phyloP scores from a whole-genome alignment of 2,329 filamentous ascomycete species.

The Ophiostoma montium region DNA sequence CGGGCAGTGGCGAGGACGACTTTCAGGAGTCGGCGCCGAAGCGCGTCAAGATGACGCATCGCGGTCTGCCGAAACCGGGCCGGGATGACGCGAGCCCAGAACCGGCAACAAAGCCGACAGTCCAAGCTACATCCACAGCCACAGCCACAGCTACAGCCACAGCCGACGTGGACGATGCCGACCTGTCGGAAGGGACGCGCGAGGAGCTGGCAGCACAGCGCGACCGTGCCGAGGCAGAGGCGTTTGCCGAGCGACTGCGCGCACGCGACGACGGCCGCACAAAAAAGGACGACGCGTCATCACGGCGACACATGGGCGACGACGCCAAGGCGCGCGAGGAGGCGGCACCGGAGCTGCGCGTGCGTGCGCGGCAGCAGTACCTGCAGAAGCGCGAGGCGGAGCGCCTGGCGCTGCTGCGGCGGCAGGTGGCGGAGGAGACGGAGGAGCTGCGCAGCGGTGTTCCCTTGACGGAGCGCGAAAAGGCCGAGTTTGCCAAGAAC shows the following conservation, averaged over 20 bases:
- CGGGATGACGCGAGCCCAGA: constrained; percentile 16
- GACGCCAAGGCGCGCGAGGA: constrained; percentile 53
- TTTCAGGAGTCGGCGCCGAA: constrained; percentile 59
- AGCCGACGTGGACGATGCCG: constrained; percentile 24
- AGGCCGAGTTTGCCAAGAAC: constrained; percentile 79
- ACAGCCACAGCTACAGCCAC: neutral
- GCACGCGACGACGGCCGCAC: constrained; percentile 57
- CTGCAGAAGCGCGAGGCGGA: constrained; percentile 85
- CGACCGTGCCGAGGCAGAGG: constrained; percentile 63
- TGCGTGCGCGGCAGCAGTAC: constrained; percentile 82
- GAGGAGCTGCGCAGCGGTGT: constrained; percentile 66
- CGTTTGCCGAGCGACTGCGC: constrained; percentile 62
- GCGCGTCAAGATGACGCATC: constrained; percentile 48
- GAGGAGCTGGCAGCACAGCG: constrained; percentile 44
- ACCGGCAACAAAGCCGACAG: constrained; percentile 5
- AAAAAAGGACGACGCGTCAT: constrained; percentile 42
- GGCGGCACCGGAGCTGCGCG: constrained; percentile 66
- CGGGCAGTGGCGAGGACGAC: constrained; percentile 37
- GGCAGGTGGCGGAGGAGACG: constrained; percentile 80
- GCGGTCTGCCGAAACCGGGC: constrained; percentile 25
- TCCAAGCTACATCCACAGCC: neutral
- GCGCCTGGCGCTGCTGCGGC: constrained; percentile 69
- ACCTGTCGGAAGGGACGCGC: constrained; percentile 45
- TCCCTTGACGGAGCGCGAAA: constrained; percentile 62
- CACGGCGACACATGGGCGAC: constrained; percentile 49